Evolutionary conservation across 139 green algal species (phyloP), one percentile per base, ranked within the genome.

Genomic region (Chloropicon primus): DNA sequence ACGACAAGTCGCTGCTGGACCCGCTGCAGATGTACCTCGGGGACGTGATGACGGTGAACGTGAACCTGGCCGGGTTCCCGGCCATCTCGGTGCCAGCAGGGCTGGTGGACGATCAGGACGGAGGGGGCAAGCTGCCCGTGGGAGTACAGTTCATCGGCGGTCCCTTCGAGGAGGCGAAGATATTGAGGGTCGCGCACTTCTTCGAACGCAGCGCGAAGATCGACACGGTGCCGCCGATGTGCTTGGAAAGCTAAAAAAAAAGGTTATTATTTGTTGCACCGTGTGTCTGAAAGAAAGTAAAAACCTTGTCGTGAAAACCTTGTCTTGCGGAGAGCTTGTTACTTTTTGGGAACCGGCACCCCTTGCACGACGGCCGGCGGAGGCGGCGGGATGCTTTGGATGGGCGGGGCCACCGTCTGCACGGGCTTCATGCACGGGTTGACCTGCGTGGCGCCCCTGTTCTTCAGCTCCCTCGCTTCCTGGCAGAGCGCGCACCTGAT

Each of bases 1-100:
- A 93, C 0, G 88, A 95, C 74, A 96, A 96, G 78, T 75, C 72
- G 41, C 41, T 62, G 0, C 27, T 79, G 2, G 93, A 98, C 81
- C 94, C 94, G 2, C 82, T 98, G 28, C 81, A 84, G 27, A 28
- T 71, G 74, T 89, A 89, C 77, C 77, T 76, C 83, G 76, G 90
- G 1, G 95, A 99, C 85, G 78, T 97, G n/a, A 97, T 97, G 94
- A 98, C 93, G 1, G 89, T 97, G 2, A 94, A 94, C 78, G 82
- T 97, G 3, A 98, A 97, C 84, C 84, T 99, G 72, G 87, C 93
- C 24, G 95, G 95, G 2, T 82, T 99, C 41, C 74, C 74, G 3
- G 92, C 88, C 0, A 80, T 97, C 0, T 78, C 87, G 10, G 53
- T 97, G 74, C 92, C 92, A 0, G 89, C 81, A 26, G 92, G 87